Evolutionary conservation across 2,329 filamentous ascomycete species (phyloP).

Genomic region (Exophiala alcalophila): DNA sequence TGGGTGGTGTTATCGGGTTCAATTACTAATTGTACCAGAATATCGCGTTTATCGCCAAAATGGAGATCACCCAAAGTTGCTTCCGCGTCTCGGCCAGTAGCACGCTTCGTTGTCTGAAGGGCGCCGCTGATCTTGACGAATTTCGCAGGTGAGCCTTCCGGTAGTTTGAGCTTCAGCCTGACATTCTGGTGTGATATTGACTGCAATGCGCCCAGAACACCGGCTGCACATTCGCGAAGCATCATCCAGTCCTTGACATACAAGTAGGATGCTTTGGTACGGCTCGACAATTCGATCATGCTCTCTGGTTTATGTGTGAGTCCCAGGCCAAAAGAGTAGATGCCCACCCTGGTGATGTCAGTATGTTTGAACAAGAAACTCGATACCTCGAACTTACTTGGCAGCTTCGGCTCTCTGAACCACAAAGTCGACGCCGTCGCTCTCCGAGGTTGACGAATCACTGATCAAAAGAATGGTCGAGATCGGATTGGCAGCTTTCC

Average conservation of each 20-base stretch:
- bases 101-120: constrained; percentile 92
- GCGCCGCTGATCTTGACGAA: constrained; percentile 98
- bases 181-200: constrained; percentile 97
- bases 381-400: constrained; percentile 61
- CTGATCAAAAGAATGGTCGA: constrained; percentile 96
- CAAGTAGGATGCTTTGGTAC: constrained; percentile 94
- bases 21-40: constrained; percentile 91
- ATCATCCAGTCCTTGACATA: constrained; percentile 99
- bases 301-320: constrained; percentile 98
- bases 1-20: constrained; percentile 77
- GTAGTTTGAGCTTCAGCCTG: constrained; percentile 87
- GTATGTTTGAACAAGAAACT: constrained; percentile 15
- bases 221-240: constrained; percentile 91
- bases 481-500: constrained; percentile 91
- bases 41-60: constrained; percentile 92
- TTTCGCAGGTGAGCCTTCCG: constrained; percentile 94
- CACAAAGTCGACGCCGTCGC: constrained; percentile 95
- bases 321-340: constrained; percentile 93
- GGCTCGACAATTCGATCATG: constrained; percentile 93
- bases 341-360: constrained; percentile 65
- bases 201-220: constrained; percentile 87
- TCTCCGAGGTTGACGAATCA: constrained; percentile 90
- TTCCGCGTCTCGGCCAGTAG: constrained; percentile 90
- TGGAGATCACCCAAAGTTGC: constrained; percentile 85
- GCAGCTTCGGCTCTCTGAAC: constrained; percentile 94